phyloP scores from a whole-genome alignment of 805 yeast species.

The Suhomyces sp. region DNA sequence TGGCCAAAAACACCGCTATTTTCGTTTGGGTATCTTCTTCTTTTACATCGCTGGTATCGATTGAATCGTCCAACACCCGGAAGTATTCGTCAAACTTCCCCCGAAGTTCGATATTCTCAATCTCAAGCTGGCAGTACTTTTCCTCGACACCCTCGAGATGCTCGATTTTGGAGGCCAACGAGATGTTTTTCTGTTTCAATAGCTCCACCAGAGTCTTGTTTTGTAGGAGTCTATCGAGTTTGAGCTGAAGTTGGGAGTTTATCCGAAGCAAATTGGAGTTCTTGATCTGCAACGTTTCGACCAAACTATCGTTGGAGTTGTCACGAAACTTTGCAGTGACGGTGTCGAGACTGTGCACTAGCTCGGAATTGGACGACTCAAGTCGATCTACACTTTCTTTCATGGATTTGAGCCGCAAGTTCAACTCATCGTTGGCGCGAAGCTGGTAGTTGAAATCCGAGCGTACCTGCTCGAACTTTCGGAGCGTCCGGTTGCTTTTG shows the following conservation, averaged over 20 bases:
- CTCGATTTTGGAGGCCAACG: conserved; percentile 38
- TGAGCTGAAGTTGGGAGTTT: conserved; percentile 51
- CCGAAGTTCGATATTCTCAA: conserved; percentile 48
- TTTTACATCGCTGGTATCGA: conserved; percentile 16
- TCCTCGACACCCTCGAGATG: conserved; percentile 42
- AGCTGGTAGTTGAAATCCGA: conserved; percentile 33
- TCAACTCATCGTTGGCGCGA: conserved; percentile 36
- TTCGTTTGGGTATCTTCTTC: conserved; percentile 16
- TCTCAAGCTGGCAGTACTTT: conserved; percentile 45
- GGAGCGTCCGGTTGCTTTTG: conserved; percentile 20
- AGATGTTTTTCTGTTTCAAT: conserved; percentile 52
- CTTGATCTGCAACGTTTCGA: conserved; percentile 22
- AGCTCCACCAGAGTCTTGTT: conserved; percentile 49
- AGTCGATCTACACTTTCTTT: conserved; percentile 27
- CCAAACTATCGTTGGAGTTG: conserved; percentile 7
- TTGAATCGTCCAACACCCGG: conserved; percentile 29
- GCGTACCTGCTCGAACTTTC: conserved; percentile 32
- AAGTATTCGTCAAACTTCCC: conserved; percentile 47
- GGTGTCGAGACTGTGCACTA: conserved; percentile 32
- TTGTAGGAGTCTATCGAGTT: conserved; percentile 48
- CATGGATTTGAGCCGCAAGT: conserved; percentile 31
- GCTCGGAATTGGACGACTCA: conserved; percentile 27
- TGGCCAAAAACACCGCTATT: conserved; percentile 26
- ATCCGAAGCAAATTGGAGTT: conserved; percentile 44
- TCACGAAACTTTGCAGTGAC: conserved; percentile 8